A percentile compares a stretch with the other conserved stretches of the same genome.
Conservation (phyloP, 768 basidiomycete species). For the Mycena filopes region DNA sequence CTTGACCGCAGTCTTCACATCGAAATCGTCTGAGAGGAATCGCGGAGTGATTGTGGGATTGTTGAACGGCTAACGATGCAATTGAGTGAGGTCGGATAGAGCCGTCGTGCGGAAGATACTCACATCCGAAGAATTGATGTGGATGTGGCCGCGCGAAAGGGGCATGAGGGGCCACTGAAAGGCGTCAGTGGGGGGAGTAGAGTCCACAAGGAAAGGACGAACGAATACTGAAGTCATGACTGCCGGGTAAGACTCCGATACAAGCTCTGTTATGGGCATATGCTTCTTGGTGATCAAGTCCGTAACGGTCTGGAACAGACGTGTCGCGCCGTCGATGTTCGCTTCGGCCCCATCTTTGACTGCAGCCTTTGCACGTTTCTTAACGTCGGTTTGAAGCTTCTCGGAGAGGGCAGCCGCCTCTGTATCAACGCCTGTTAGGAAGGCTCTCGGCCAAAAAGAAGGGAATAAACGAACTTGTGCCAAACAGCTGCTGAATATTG, state of each 20-base stretch:
- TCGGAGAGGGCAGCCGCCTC: conserved; percentile 2
- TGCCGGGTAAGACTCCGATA: conserved; percentile 22
- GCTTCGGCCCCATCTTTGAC: conserved; percentile 13
- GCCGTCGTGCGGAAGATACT: neutral
- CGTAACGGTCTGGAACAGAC: conserved; percentile 15
- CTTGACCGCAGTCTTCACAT: conserved; percentile 15
- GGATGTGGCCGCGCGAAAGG: conserved; percentile 22
- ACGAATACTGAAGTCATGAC: conserved; percentile 23
- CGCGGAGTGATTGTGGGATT: conserved; percentile 23
- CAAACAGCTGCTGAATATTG: conserved; percentile 27
- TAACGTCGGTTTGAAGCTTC: conserved; percentile 5
- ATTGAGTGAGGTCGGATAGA: neutral
- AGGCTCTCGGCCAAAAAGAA: neutral
- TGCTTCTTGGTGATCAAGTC: conserved; percentile 22
- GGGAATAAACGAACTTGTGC: conserved; percentile 2
- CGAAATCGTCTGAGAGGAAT: conserved; percentile 28
- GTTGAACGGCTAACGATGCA: conserved; percentile 15
- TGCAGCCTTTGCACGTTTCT: conserved; percentile 19
- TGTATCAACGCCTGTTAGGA: neutral
- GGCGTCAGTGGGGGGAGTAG: neutral
- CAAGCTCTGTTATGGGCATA: conserved; percentile 23
- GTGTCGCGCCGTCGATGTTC: conserved; percentile 16
- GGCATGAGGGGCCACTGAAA: conserved; percentile 23
- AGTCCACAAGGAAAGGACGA: neutral
- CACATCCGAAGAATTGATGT: conserved; percentile 27